phyloP scores from a whole-genome alignment of 1,139 yeast genomes.

The Saccharomycopsis hybrid region DNA sequence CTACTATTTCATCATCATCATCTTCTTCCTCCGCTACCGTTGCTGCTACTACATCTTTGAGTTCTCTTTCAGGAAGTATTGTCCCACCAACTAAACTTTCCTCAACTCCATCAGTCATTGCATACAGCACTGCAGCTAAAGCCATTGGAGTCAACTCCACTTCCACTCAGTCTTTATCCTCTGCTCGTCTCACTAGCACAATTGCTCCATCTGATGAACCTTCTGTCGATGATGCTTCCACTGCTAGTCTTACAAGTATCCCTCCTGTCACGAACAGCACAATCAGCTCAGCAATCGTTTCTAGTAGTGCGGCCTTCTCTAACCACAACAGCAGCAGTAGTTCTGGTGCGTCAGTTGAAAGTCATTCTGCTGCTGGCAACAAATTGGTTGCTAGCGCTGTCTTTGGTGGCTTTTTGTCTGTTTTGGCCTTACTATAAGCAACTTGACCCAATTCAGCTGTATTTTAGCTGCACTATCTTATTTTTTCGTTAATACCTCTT shows the following conservation, averaged over 20 bases:
- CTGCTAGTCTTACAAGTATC: no score
- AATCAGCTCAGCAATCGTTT: no score
- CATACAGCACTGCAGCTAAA: background rate
- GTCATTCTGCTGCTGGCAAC: conserved; percentile 1
- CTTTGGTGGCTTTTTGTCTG: conserved; percentile 1
- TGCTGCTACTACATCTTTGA: background rate
- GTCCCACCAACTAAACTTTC: background rate
- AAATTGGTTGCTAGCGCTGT: background rate
- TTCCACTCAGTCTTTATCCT: background rate
- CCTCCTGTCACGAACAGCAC: no score
- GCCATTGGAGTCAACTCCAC: background rate
- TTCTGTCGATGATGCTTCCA: no score
- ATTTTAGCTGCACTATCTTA: no score
- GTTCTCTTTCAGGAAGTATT: background rate
- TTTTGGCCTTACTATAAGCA: background rate
- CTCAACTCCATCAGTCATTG: background rate
- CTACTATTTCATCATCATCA: background rate
- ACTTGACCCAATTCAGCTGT: no score
- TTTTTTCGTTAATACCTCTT: no score
- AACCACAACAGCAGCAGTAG: no score
- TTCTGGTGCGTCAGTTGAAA: no score
- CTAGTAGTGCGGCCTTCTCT: no score
- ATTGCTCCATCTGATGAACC: background rate
- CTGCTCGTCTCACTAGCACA: background rate
- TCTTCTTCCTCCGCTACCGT: background rate